Evolutionary conservation across 1,284 basidiomycete genomes (phyloP).

Genomic region (Ceratobasidium sp.): DNA sequence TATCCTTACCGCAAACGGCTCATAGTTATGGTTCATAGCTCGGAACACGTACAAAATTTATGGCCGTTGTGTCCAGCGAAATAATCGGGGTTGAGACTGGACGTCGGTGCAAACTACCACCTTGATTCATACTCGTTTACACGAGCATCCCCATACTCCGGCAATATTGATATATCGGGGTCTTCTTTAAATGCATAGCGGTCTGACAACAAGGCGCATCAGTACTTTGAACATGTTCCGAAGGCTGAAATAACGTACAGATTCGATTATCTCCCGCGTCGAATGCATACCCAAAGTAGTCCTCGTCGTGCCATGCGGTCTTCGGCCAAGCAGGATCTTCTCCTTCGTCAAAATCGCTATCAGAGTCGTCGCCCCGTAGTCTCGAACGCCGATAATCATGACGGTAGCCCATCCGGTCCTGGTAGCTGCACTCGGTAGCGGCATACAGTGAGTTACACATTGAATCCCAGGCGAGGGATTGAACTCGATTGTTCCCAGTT

Average conservation of each 20-base stretch:
- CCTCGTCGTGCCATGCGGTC: slow-evolving; percentile 33
- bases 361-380: slow-evolving; percentile 5
- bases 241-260: slow-evolving; percentile 15
- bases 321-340: slow-evolving; percentile 36
- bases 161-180: slow-evolving; percentile 15
- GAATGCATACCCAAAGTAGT: slow-evolving; percentile 37
- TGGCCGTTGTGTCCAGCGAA: too few species aligned
- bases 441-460: slow-evolving; percentile 24
- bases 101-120: too few species aligned
- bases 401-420: slow-evolving; percentile 29
- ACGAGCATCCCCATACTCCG: slow-evolving; percentile 32
- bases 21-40: too few species aligned
- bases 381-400: slow-evolving; percentile 26
- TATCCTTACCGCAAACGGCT: too few species aligned
- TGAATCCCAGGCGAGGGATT: slow-evolving; percentile 36
- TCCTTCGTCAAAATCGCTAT: slow-evolving; percentile 27
- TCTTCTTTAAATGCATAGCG: slow-evolving; percentile 44
- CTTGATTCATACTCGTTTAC: background rate
- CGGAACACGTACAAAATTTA: too few species aligned
- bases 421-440: slow-evolving; percentile 31
- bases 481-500: slow-evolving; percentile 41
- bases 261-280: slow-evolving; percentile 36
- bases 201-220: background rate
- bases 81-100: too few species aligned
- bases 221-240: background rate